Evolutionary conservation across 1,284 basidiomycete species (phyloP).

Genomic region (Heterobasidion parviporum): DNA sequence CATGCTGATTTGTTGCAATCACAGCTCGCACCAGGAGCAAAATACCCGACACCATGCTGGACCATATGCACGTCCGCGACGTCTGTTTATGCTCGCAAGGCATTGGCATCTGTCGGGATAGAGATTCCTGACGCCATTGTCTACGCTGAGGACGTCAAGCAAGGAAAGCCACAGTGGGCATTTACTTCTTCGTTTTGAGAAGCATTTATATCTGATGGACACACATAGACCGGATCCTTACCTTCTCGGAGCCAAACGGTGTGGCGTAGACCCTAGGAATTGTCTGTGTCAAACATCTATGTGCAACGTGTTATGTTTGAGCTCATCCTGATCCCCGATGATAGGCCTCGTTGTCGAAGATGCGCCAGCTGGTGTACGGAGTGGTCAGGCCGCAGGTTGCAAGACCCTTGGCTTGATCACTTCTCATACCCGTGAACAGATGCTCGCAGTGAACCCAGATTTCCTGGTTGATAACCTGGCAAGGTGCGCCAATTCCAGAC

Average conservation of each 20-base stretch:
- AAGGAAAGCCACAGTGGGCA: constrained; percentile 72
- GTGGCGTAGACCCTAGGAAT: constrained; percentile 48
- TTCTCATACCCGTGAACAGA: constrained; percentile 59
- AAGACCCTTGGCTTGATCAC: constrained; percentile 77
- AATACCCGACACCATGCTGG: constrained; percentile 49
- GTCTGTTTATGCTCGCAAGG: constrained; percentile 47
- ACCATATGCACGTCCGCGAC: constrained; percentile 65
- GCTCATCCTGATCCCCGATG: neutral
- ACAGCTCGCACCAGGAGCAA: constrained; percentile 36
- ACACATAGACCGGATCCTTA: constrained; percentile 75
- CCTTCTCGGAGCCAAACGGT: constrained; percentile 59
- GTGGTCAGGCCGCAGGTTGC: constrained; percentile 72
- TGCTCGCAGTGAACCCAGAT: constrained; percentile 47
- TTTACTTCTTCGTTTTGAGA: neutral
- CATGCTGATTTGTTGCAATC: neutral
- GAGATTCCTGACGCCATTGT: constrained; percentile 61
- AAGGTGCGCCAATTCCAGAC: constrained; percentile 29
- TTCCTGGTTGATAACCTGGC: constrained; percentile 60
- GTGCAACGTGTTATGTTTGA: constrained; percentile 2
- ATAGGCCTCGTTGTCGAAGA: constrained; percentile 81
- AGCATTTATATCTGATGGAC: constrained; percentile 22
- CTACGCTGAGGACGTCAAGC: constrained; percentile 68
- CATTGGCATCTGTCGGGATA: constrained; percentile 43
- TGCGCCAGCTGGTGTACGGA: constrained; percentile 71
- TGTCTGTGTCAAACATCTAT: constrained; percentile 31